A percentile compares a stretch with the other conserved stretches of the same genome.
Evolutionary conservation across 2,329 filamentous ascomycete genomes (phyloP).

Genomic region (Trichoderma sp.): DNA sequence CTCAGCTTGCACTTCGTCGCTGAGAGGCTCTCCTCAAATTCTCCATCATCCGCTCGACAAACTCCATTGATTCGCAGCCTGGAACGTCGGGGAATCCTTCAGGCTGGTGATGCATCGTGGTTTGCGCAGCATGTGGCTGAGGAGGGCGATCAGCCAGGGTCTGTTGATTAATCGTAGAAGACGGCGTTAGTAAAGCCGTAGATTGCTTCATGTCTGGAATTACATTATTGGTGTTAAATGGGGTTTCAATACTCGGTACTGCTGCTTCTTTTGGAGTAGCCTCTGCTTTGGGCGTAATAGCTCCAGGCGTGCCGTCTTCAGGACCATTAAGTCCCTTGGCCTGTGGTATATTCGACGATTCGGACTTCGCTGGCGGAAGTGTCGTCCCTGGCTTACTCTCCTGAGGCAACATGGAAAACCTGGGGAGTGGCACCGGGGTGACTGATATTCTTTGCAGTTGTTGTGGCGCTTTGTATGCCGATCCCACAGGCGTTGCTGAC

Average conservation of each 20-base stretch:
- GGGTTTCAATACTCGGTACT: neutral
- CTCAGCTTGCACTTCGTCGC: constrained; percentile 19
- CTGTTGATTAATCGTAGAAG: neutral
- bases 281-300: neutral
- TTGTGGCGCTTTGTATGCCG: neutral
- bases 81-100: constrained; percentile 47
- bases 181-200: neutral
- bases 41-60: constrained; percentile 56
- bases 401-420: constrained; percentile 26
- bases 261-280: neutral
- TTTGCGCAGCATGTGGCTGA: neutral
- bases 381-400: neutral
- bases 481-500: neutral
- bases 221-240: neutral
- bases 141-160: neutral
- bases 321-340: neutral
- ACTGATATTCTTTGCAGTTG: constrained; percentile 30
- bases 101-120: constrained; percentile 11
- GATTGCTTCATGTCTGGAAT: neutral
- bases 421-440: constrained; percentile 40
- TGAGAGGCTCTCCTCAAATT: constrained; percentile 49
- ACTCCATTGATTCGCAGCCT: constrained; percentile 47
- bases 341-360: constrained; percentile 8
- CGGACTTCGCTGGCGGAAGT: neutral
- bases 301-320: neutral